These are phyloP conservation scores for Elsinoe batatas DNA, from an alignment of 2,329 filamentous ascomycete species.

Conservation along the genomic window DNA sequence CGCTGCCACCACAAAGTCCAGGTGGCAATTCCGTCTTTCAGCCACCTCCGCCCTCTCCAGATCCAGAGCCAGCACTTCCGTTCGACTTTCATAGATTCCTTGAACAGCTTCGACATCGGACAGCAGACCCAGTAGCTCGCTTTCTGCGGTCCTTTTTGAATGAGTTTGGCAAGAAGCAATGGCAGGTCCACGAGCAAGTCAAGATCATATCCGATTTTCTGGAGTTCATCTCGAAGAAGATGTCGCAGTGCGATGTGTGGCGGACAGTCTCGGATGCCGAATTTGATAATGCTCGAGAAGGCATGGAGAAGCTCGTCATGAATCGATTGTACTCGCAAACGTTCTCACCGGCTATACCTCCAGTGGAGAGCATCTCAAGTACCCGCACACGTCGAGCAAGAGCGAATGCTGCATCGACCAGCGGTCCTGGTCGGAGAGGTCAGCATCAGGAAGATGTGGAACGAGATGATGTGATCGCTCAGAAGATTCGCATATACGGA, in stretches of 20 bases:
- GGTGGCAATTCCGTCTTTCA: conserved; percentile 40
- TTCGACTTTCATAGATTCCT: conserved; percentile 98
- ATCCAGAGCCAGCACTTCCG: conserved; percentile 66
- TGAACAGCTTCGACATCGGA: conserved; percentile 89
- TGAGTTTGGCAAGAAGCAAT: conserved; percentile 95
- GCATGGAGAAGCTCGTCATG: conserved; percentile 99
- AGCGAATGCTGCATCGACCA: conserved; percentile 26
- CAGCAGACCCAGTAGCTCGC: conserved; percentile 93
- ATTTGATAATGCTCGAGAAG: conserved; percentile 95
- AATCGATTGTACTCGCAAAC: conserved; percentile 92
- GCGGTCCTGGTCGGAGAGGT: conserved; percentile 75
- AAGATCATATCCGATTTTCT: conserved; percentile 97
- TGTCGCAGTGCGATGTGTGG: conserved; percentile 96
- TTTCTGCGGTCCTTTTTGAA: conserved; percentile 89
- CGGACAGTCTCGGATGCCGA: conserved; percentile 89
- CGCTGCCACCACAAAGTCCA: conserved; percentile 2
- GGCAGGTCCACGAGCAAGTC: conserved; percentile 99
- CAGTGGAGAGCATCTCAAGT: conserved; percentile 61
- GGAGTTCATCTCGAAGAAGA: conserved; percentile 94
- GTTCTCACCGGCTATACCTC: conserved; percentile 85
- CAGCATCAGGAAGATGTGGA: conserved; percentile 98
- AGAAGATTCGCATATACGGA: conserved; percentile 93
- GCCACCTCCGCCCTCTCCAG: conserved; percentile 46
- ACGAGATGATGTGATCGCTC: conserved; percentile 85
- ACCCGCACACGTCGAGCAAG: conserved; percentile 56